Base-by-base conservation (phyloP, 2,329 filamentous ascomycete genomes). In the Colletotrichum truncatum region DNA sequence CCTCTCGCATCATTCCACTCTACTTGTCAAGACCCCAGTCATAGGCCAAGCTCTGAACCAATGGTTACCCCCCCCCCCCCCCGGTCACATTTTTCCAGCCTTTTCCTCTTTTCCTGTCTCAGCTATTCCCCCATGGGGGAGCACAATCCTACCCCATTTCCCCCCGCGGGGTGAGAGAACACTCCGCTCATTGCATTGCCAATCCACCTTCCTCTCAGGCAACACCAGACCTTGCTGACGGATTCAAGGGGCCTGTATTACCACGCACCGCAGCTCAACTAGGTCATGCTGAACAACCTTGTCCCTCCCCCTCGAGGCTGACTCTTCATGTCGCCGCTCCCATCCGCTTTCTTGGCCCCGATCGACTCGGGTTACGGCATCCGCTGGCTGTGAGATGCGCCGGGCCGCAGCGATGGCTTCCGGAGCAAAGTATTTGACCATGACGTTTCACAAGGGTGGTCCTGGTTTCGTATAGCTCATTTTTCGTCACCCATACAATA, bases 321-420 rank as follows among this genome's bases (percentile, higher is more conserved):
- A 52, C 36, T 23, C 34, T 51, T 36, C 43, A 49, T 65, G 23
- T 16, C 43, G 62, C 62, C n/a, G 34, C 49, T 16, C 49, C 57
- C 54, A 41, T 30, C 54, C 23, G n/a, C 41, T 21, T 18, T 18
- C 21, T 28, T n/a, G n/a, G n/a, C 30, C 36, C 57, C 58, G 41
- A 41, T 49, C 57, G 57, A 49, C 34, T 65, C 49, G 49, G 49
- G 18, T 56, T 62, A 23, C 62, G 49, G 57, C 41, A 34, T 65
- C 34, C 39, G 21, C 49, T 54, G 41, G 26, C 41, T 55, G 34
- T 49, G 23, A 62, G 28, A 65, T 65, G 58, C 34, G 62, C 51
- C 57, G 49, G 41, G 49, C 62, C 62, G 62, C 43, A n/a, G 49
- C 49, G 57, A 65, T 65, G 49, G 62, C 49, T 55, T 23, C 43